Evolutionary conservation across 2,329 filamentous ascomycete species (phyloP), one percentile per base, ranked within the genome.

Genomic region (Paecilomyces sp.): DNA sequence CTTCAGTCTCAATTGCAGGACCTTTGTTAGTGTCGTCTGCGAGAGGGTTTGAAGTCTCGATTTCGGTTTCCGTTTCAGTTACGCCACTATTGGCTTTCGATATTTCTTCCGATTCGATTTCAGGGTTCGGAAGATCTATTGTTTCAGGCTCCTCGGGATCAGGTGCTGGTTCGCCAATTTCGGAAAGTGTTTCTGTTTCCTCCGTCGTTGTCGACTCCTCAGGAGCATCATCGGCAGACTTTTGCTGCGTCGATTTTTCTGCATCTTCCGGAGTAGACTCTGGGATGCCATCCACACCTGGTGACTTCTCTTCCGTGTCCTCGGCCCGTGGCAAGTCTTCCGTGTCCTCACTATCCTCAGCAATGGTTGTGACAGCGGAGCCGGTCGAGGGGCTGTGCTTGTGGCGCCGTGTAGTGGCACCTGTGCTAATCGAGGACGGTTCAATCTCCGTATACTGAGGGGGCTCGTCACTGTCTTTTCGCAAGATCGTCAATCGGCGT

Each of bases 381-480:
- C 90, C 88, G 13, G 89, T 88, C 13, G 90, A 93, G 25, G 90
- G 89, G 64, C 88, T 92, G 72, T 90, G 89, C 67, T 91, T 88
- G 73, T 96, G 91, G 63, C 91, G 84, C 70, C 92, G 87, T 5
- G 91, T 93, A 68, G 91, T 95, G 57, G 88, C 85, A 65, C 72
- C 84, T 63, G 72, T 84, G 68, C 74, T 85, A 71, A 77, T 79
- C 65, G 76, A 83, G 74, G 64, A 85, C 77, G 62, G 60, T 76
- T 61, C 74, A 70, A 61, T 68, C 60, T 65, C 65, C 41, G 69
- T 65, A n/a, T 64, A 57, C 7, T 63, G 54, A 7, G 61, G 41
- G 22, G 53, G 57, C 1, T 57, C 63, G n/a, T 71, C 68, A 47
- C 64, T 60, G 2, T 71, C 70, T 60, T 75, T 75, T 8, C 70